Evolutionary conservation across 2,329 filamentous ascomycete genomes (phyloP), one percentile per base, ranked within the genome.

Genomic region (Arachnomyces sp.): DNA sequence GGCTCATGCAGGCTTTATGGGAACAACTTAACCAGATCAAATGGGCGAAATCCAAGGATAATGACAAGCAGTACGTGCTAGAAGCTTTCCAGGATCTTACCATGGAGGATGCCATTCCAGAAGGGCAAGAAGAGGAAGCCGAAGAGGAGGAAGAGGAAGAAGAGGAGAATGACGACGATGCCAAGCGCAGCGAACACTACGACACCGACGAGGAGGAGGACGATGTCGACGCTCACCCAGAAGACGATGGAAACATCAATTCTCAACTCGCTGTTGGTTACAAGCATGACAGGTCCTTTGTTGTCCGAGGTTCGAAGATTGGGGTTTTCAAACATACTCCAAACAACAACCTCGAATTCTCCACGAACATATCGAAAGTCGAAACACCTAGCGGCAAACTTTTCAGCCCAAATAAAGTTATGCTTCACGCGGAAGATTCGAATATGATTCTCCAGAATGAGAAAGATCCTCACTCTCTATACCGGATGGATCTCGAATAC

Each of bases 281-380:
- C 68, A 96, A 94, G 65, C 85, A 95, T 50, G 92, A 98, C 60
- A 80, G 92, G 44, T 96, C 92, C 0, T 98, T 96, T 53, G 92
- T 98, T 42, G 88, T 98, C 32, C 84, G 92, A 48, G 92, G 92
- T 25, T 92, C 89, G 53, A 95, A 96, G 74, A 98, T 98, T 60
- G 92, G 92, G 40, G 92, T 98, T 31, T 98, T 98, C 76, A 96
- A 93, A 63, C 92, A 98, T 58, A 95, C 88, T 0, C 73, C 81
- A 1, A 86, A 94, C 66, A 93, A 96, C 60, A 82, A 90, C 50
- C 75, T 98, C 12, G 86, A 96, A 60, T 98, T 96, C 63, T 87
- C 87, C 9, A 98, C 92, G 44, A 96, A 89, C 49, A 98, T 98
- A 55, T 95, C 87, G 45, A 95, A 93, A 65, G 86, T 98, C 37